Evolutionary conservation across 441 rosid genomes (phyloP), one percentile per base, ranked within the genome.

Genomic region (Biscutella laevigata): DNA sequence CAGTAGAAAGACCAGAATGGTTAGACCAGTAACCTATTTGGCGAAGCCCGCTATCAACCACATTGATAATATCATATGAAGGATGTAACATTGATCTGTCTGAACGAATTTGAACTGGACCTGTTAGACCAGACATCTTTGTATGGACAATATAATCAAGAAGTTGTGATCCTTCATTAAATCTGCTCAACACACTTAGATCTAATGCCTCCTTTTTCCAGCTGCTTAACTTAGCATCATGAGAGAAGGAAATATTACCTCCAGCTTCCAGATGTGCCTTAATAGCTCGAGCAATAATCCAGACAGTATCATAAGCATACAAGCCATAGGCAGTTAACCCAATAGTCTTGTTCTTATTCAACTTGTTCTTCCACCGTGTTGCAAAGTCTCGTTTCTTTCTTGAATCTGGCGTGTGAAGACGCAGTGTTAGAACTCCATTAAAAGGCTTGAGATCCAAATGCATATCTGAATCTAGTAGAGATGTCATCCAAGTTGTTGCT

Each of bases 21-120:
- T 88, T 88, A 33, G 95, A 83, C 98, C 98, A 92, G 74, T 72
- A 88, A 17, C 98, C 98, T 34, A 88, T 62, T 61, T 17, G 83
- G 49, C 43, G 64, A 68, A 44, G 50, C 26, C 80, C 80, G 2
- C 22, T 57, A 46, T 69, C 71, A 29, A 81, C 57, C 27, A 65
- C 79, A 61, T 86, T 86, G 41, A 92, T 70, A 59, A 92, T 70
- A 40, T 88, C 96, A 68, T 55, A 88, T 3, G 98, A 67, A 51
- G 96, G 95, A 40, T 67, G 66, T 32, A 74, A 10, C 54, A 78
- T 56, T 47, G 82, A 79, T 35, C 91, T 73, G 53, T 88, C 94
- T 6, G 42, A 55, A 68, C 68, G 70, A 61, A 82, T 88, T 4
- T 30, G 72, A 61, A 88, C 27, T 19, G 74, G 88, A 42, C 98